Evolutionary conservation across 2,329 filamentous ascomycete genomes (phyloP).

Genomic region (Tolypocladium endophyticum): DNA sequence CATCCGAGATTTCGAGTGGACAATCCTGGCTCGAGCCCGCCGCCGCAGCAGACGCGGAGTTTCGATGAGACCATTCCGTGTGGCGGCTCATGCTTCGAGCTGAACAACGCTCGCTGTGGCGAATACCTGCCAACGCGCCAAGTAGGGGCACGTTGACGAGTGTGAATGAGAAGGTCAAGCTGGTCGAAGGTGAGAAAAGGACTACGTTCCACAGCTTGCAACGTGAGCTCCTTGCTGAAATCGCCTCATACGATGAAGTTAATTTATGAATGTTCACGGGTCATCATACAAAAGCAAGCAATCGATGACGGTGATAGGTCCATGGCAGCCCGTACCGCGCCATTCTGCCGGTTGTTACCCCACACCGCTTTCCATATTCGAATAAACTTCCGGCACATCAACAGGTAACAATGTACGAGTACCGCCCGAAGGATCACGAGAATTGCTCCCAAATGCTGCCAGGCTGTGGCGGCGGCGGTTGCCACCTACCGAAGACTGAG

Average conservation of each 20-base stretch:
- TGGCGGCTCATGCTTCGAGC: not conserved
- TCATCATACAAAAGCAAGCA: not conserved
- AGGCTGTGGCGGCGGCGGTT: no score
- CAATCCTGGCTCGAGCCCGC: constrained; percentile 3
- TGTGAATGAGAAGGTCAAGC: not conserved
- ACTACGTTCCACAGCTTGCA: not conserved
- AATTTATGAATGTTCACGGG: not conserved
- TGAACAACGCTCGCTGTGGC: not conserved
- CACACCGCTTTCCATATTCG: not conserved
- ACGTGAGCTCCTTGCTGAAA: not conserved
- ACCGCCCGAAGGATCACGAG: no score
- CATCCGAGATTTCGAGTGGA: constrained; percentile 3
- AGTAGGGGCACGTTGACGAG: not conserved
- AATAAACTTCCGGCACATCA: no score
- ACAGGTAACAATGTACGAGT: no score
- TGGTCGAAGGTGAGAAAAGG: not conserved
- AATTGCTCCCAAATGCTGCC: no score
- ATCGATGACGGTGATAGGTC: not conserved
- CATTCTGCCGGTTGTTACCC: not conserved
- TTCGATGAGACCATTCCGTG: not conserved
- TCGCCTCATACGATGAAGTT: not conserved
- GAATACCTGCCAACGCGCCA: not conserved
- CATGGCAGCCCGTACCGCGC: no score
- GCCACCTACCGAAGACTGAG: no score
- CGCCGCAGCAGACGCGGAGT: not conserved